Evolutionary conservation across 768 basidiomycete genomes (phyloP), one percentile per base, ranked within the genome.

Genomic region (Lactarius quietus): DNA sequence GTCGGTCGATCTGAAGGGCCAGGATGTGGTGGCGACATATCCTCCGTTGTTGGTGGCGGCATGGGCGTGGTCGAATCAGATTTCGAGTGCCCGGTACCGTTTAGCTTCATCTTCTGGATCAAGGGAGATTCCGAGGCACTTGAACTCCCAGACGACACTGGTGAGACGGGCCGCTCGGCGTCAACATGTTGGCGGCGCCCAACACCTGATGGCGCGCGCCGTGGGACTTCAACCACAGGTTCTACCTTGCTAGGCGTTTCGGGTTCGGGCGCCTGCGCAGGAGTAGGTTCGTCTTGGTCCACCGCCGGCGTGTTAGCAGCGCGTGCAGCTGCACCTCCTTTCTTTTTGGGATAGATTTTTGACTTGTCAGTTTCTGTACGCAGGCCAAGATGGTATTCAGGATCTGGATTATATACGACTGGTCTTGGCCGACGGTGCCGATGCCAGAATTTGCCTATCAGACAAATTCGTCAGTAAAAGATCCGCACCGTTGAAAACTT

Each of bases 381-480:
- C 57, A 83, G 67, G 15, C 81, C 83, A 38, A 77, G 73, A 72
- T 95, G 94, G 73, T 82, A 86, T 23, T 87, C 88, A 2, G 83
- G 83, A 72, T 91, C 87, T 0, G 88, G 78, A 67, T 87, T 93
- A 72, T 94, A 95, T 72, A 87, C 83, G 52, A 92, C 87, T 9
- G 90, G 90, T 5, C 91, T 82, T 6, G 91, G 90, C 62, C 90
- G 79, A 62, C 92, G 82, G 79, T 93, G 91, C 62, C 93, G 78
- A 75, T 94, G 92, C 88, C 90, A 95, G 78, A 84, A 94, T 76
- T 94, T 95, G 66, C 93, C 92, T 95, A 66, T 14, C 38, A 29
- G 33, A 35, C 35, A 59, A 71, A 58, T 23, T 36, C 56, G 36
- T 61, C 35, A 64, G 58, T 59, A 36, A 29, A 51, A 17, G 33